Conservation (phyloP, 2,329 filamentous ascomycete species). For the Penicillium frequentans region DNA sequence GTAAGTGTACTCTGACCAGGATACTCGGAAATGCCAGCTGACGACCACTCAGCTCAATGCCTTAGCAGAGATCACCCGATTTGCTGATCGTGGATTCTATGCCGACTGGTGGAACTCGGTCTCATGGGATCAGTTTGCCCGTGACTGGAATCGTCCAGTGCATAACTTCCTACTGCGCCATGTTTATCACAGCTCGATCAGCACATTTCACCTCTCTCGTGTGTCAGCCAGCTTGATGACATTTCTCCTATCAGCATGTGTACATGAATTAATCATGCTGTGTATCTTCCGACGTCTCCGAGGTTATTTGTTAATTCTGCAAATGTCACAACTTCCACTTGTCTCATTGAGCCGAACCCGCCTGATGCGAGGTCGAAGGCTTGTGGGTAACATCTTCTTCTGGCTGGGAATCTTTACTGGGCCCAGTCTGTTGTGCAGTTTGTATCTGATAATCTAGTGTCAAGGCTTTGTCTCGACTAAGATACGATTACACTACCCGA, state of each 20-base stretch:
- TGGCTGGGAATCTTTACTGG: constrained; percentile 79
- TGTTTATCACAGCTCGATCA: constrained; percentile 77
- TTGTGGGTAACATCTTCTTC: constrained; percentile 72
- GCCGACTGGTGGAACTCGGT: constrained; percentile 54
- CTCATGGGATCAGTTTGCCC: constrained; percentile 65
- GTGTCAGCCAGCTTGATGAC: constrained; percentile 73
- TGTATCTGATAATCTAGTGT: constrained; percentile 40
- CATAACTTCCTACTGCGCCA: constrained; percentile 76
- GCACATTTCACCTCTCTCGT: constrained; percentile 68
- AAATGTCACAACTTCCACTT: constrained; percentile 73
- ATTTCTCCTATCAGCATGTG: constrained; percentile 68
- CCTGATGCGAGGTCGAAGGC: constrained; percentile 60
- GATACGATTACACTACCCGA: background rate
- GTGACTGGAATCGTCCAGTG: constrained; percentile 80
- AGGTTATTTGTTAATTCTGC: constrained; percentile 49
- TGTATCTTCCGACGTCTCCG: constrained; percentile 62
- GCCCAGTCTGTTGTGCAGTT: constrained; percentile 61
- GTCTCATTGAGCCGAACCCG: constrained; percentile 66
- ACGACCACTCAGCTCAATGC: constrained; percentile 58
- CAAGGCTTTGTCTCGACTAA: background rate
- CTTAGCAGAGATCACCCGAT: constrained; percentile 72
- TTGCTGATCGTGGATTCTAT: constrained; percentile 71
- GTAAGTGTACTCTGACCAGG: constrained; percentile 7
- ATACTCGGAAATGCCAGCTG: background rate
- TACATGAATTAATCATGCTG: constrained; percentile 78